Evolutionary conservation across 768 basidiomycete species (phyloP), one percentile per base, ranked within the genome.

Genomic region (Pulveroboletus sp.): DNA sequence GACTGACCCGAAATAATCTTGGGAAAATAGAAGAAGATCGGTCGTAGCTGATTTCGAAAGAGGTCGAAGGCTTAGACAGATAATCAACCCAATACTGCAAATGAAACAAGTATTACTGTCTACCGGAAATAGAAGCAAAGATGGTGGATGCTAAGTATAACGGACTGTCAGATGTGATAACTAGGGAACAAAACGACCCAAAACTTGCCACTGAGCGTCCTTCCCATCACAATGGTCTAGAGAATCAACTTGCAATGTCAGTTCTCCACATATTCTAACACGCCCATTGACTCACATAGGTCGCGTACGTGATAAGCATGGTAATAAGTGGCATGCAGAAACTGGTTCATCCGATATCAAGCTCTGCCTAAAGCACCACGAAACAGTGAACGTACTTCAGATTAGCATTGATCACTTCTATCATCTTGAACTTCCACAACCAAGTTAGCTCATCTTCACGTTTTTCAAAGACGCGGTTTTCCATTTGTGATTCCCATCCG

Each of bases 71-170:
- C 47, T 48, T 31, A 5, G 30, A 24, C 17, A 15, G 31, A 18
- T 24, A 5, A 44, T 48, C 31, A 6, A 33, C 8, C n/a, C 7
- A 28, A 17, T 7, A 15, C 24, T 6, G 15, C 12, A 9, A 21
- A n/a, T 26, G n/a, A 12, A 11, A 6, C 3, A 6, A 43, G 11
- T 8, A 31, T 30, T 12, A 10, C 9, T 48, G 33, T 30, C 30
- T 31, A 48, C 47, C 47, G 1, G 47, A 48, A 44, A 48, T 48
- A 24, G 47, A 43, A 26, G 47, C 47, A 27, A 48, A 48, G 24
- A 44, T 21, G 3, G 30, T 48, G 8, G 47, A 48, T 26, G 40
- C 47, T 48, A 21, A 21, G 21, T 21, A 18, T 32, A 18, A 32
- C 6, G 32, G 8, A 32, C 27, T 6, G n/a, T 28, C 27, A 28